Conservation (phyloP, 345 rosid species). For the Citrus sinensis region DNA sequence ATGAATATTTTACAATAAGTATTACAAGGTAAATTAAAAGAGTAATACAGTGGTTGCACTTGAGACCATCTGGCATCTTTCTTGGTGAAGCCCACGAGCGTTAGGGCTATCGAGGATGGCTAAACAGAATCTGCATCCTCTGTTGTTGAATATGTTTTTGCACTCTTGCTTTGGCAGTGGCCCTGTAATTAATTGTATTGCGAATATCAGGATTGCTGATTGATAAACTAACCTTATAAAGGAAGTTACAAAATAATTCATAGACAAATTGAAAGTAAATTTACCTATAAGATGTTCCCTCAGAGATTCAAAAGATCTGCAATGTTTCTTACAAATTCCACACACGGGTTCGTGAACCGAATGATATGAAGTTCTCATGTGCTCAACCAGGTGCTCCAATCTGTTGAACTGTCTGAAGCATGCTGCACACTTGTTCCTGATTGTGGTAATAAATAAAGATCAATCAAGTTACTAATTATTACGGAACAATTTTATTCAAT, state of each 20-base stretch:
- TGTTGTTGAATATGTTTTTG: conserved; percentile 57
- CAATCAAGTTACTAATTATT: neutral
- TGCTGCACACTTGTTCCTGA: conserved; percentile 90
- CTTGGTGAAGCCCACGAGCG: conserved; percentile 70
- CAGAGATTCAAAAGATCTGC: conserved; percentile 88
- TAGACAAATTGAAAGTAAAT: neutral
- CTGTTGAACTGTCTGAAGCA: conserved; percentile 90
- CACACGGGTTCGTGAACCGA: conserved; percentile 88
- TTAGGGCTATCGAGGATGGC: conserved; percentile 52
- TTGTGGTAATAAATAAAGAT: neutral
- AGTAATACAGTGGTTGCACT: conserved; percentile 34
- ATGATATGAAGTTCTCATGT: conserved; percentile 78
- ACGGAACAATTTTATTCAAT: neutral
- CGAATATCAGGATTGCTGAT: neutral
- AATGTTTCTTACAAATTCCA: conserved; percentile 74
- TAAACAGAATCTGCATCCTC: conserved; percentile 84
- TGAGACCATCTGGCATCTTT: conserved; percentile 59
- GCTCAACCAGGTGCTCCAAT: conserved; percentile 86
- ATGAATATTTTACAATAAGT: too few relatives aligned
- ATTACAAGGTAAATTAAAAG: neutral
- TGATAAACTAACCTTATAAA: neutral
- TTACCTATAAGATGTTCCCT: conserved; percentile 90
- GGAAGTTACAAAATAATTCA: neutral
- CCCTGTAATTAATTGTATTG: conserved; percentile 29
- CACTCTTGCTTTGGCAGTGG: conserved; percentile 92